Percentiles rank a stretch among this genome's conserved stretches.
These are phyloP conservation scores for Ceratobasidium theobromae DNA, from an alignment of 1,284 basidiomycete species.

Conservation along the genomic window DNA sequence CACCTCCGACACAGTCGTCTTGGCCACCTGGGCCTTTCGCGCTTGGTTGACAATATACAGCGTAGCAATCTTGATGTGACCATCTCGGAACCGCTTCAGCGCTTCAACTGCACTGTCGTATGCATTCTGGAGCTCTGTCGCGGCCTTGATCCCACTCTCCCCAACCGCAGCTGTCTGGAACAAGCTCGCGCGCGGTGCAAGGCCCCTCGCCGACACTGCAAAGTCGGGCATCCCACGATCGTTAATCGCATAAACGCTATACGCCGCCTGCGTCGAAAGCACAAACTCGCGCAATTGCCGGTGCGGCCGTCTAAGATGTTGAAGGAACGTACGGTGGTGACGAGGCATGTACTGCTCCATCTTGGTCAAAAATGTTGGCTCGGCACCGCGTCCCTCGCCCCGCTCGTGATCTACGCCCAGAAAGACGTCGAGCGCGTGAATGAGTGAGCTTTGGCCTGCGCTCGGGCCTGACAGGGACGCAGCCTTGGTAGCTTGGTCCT, in stretches of 20 bases:
- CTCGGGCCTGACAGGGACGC: conserved; percentile 79
- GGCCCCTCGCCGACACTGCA: conserved; percentile 42
- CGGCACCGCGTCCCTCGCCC: conserved; percentile 43
- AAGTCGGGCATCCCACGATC: conserved; percentile 40
- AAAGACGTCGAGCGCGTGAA: conserved; percentile 75
- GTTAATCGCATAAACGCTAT: background rate
- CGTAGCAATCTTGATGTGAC: conserved; percentile 84
- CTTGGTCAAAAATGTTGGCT: conserved; percentile 65
- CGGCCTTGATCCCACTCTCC: conserved; percentile 31
- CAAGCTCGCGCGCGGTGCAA: conserved; percentile 9
- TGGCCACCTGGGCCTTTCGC: conserved; percentile 43
- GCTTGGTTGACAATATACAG: conserved; percentile 77
- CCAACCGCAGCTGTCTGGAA: conserved; percentile 39
- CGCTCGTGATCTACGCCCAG: conserved; percentile 74
- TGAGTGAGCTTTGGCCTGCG: conserved; percentile 80
- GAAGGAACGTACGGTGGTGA: conserved; percentile 85
- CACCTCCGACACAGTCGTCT: conserved; percentile 36
- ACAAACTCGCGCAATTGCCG: conserved; percentile 60
- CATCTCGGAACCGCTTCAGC: conserved; percentile 80
- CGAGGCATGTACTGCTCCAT: conserved; percentile 92
- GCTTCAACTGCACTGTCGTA: conserved; percentile 76
- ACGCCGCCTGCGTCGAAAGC: conserved; percentile 24
- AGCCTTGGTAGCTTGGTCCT: conserved; percentile 50
- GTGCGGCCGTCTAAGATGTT: conserved; percentile 67
- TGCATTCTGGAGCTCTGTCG: conserved; percentile 40